These are phyloP conservation scores for Rhizopus stolonifer DNA, from an alignment of 371 early-diverging fungal species.

Conservation along the genomic window DNA sequence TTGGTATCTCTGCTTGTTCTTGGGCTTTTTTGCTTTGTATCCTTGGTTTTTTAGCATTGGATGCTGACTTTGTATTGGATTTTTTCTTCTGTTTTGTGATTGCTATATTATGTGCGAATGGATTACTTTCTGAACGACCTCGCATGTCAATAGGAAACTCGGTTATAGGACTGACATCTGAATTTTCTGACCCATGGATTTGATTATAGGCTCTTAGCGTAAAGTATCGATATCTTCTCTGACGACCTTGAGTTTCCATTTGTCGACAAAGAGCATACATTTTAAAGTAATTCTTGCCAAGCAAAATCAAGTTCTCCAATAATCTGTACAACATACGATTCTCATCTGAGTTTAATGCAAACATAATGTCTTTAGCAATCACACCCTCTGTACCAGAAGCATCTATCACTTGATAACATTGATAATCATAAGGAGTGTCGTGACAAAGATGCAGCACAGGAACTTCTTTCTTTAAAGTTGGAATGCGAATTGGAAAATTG, in stretches of 20 bases:
- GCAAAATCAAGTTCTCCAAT: conserved; percentile 15
- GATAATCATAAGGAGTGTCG: conserved; percentile 21
- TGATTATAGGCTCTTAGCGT: conserved; percentile 20
- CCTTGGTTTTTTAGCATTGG: no score
- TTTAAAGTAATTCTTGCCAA: neutral
- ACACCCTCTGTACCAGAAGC: conserved; percentile 21
- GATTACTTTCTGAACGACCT: neutral
- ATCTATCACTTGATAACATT: conserved; percentile 17
- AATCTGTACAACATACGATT: conserved; percentile 20
- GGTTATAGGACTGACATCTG: conserved; percentile 8
- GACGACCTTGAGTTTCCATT: conserved; percentile 38
- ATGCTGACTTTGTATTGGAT: no score
- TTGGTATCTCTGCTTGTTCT: no score
- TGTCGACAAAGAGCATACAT: conserved; percentile 12
- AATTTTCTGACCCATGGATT: conserved; percentile 6
- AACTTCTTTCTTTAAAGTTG: conserved; percentile 1
- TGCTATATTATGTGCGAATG: neutral
- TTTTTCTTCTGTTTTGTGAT: no score
- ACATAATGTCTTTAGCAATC: conserved; percentile 25
- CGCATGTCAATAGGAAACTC: neutral
- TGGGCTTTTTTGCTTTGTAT: no score
- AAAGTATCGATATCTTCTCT: conserved; percentile 38
- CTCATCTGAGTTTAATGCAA: conserved; percentile 18
- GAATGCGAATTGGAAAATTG: conserved; percentile 7
- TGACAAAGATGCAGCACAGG: conserved; percentile 7